phyloP scores from a whole-genome alignment of 495 filamentous ascomycete species.

The Chaetomium fimeti region DNA sequence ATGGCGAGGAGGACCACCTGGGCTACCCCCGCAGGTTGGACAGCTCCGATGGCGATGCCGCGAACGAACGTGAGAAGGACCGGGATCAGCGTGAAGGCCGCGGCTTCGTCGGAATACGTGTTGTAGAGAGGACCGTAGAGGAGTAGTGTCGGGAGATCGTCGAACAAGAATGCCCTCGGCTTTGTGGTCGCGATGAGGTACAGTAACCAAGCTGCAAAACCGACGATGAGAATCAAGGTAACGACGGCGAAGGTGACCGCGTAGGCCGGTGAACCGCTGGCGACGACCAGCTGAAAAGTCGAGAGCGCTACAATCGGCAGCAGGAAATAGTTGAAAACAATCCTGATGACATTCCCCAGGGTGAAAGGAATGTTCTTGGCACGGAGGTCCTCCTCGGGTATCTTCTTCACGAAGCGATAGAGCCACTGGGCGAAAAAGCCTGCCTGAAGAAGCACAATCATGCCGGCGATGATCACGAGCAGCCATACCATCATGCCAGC shows the following conservation, averaged over 20 bases:
- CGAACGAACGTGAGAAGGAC: slow-evolving; percentile 78
- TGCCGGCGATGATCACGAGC: slow-evolving; percentile 63
- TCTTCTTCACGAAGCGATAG: slow-evolving; percentile 64
- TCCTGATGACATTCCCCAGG: slow-evolving; percentile 77
- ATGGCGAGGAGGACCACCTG: slow-evolving; percentile 89
- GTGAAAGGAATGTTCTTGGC: slow-evolving; percentile 94
- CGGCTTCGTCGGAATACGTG: slow-evolving; percentile 87
- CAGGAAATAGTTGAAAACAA: slow-evolving; percentile 89
- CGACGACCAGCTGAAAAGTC: slow-evolving; percentile 86
- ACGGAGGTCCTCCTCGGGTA: slow-evolving; percentile 81
- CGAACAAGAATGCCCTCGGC: slow-evolving; percentile 82
- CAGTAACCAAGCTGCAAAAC: slow-evolving; percentile 74
- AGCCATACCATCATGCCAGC: slow-evolving; percentile 87
- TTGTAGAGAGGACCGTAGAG: slow-evolving; percentile 97
- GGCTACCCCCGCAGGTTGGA: slow-evolving; percentile 89
- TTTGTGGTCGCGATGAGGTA: slow-evolving; percentile 75
- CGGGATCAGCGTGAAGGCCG: slow-evolving; percentile 80
- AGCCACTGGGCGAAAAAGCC: slow-evolving; percentile 75
- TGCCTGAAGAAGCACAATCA: slow-evolving; percentile 71
- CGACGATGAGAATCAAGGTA: slow-evolving; percentile 66
- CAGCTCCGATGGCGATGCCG: slow-evolving; percentile 86
- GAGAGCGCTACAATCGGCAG: slow-evolving; percentile 82
- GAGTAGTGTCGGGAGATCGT: slow-evolving; percentile 85
- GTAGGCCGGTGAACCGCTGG: slow-evolving; percentile 60
- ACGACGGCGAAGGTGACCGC: slow-evolving; percentile 71